Evolutionary conservation across 306 rosid genomes (phyloP).

Genomic region (Dryas octopetala): DNA sequence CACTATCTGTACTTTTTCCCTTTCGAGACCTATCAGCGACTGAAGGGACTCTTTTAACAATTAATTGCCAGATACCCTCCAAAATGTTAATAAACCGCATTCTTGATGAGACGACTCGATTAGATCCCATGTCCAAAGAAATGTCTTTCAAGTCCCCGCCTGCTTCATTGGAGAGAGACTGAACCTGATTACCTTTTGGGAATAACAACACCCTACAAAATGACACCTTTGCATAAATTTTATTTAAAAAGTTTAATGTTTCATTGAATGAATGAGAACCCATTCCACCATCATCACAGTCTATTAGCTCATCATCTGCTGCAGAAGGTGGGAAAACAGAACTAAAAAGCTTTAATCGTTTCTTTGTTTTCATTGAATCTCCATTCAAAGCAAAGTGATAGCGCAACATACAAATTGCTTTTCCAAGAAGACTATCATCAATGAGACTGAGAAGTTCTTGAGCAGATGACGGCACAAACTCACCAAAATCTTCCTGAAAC

Average conservation of each 20-base stretch:
- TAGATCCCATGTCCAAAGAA: conserved; percentile 33
- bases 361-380: conserved; percentile 50
- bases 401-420: conserved; percentile 60
- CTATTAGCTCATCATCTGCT: conserved; percentile 54
- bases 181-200: conserved; percentile 28
- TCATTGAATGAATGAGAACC: conserved; percentile 45
- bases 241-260: conserved; percentile 54
- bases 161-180: conserved; percentile 32
- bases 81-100: conserved; percentile 50
- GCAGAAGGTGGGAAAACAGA: conserved; percentile 44
- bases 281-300: conserved; percentile 45
- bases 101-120: conserved; percentile 40
- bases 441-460: conserved; percentile 54
- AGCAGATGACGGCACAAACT: conserved; percentile 57
- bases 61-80: conserved; percentile 67
- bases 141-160: conserved; percentile 34
- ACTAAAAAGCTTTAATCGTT: conserved; percentile 55
- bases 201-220: conserved; percentile 62
- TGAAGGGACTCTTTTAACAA: conserved; percentile 52
- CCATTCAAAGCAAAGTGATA: conserved; percentile 55
- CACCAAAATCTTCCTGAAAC: conserved; percentile 64
- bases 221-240: conserved; percentile 61
- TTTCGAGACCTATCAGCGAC: conserved; percentile 42
- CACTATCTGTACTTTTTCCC: conserved; percentile 35
- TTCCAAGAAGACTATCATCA: conserved; percentile 77